A percentile compares a stretch with the other conserved stretches of the same genome.
Conservation (phyloP, 2,329 filamentous ascomycete genomes). For the Botryotinia narcissicola region DNA sequence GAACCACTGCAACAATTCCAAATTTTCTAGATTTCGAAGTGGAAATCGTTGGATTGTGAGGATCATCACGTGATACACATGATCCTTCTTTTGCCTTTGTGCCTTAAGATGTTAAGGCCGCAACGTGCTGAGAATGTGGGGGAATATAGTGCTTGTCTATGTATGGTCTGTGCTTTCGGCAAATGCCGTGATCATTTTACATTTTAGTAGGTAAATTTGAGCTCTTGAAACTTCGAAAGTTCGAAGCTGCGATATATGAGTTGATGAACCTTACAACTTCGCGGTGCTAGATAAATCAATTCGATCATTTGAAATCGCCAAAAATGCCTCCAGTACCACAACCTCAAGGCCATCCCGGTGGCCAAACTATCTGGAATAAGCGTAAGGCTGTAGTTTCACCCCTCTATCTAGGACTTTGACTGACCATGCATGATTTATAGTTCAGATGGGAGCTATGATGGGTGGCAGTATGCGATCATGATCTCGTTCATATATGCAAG, state of each 20-base stretch:
- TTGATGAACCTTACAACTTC: not conserved
- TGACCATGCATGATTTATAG: conserved; percentile 49
- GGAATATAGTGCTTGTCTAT: not conserved
- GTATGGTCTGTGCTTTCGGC: not conserved
- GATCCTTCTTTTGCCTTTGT: not conserved
- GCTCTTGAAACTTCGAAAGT: not conserved
- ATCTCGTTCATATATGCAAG: not conserved
- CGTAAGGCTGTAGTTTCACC: conserved; percentile 14
- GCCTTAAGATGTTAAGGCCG: not conserved
- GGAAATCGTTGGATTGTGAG: too few species aligned
- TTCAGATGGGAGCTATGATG: conserved; percentile 99
- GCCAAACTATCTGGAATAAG: conserved; percentile 19
- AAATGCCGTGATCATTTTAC: conserved; percentile 9
- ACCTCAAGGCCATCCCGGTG: conserved; percentile 18
- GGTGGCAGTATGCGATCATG: conserved; percentile 74
- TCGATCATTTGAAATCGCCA: not conserved
- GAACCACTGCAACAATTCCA: not conserved
- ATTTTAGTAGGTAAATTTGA: not conserved
- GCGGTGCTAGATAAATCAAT: not conserved
- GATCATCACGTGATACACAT: not conserved
- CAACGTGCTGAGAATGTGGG: not conserved
- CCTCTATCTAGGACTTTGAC: conserved; percentile 35
- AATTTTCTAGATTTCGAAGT: not conserved
- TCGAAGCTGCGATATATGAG: not conserved
- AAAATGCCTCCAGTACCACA: conserved; percentile 20